Percentiles rank a stretch among this genome's conserved stretches.
These are phyloP conservation scores for Furcasterigmium sp. DNA, from an alignment of 2,329 filamentous ascomycete genomes.

Conservation along the genomic window DNA sequence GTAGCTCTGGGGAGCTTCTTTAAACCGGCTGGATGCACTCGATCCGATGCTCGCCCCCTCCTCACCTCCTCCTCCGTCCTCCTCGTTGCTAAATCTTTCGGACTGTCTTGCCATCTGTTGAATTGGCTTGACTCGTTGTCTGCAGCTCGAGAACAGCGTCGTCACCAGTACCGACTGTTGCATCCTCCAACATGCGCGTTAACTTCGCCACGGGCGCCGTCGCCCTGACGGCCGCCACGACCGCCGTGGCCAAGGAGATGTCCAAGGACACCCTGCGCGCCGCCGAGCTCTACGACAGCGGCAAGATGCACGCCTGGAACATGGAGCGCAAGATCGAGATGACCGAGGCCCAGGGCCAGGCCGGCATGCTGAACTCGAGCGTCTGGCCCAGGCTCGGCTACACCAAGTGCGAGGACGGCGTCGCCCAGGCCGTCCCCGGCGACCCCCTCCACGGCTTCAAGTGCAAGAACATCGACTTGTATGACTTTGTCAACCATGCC, in stretches of 20 bases:
- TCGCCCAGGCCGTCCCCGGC: constrained; percentile 11
- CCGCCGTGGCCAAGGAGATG: constrained; percentile 9
- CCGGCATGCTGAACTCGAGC: constrained; percentile 15
- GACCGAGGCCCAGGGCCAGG: constrained; percentile 3
- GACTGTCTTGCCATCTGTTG: neutral
- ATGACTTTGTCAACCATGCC: constrained; percentile 48
- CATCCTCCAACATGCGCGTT: constrained; percentile 8
- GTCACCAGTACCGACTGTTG: neutral
- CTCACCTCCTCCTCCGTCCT: neutral
- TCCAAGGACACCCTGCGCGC: constrained; percentile 7
- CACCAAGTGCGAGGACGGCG: constrained; percentile 10
- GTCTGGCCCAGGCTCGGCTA: constrained; percentile 5
- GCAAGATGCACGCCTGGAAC: constrained; percentile 10
- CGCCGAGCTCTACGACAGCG: constrained; percentile 12
- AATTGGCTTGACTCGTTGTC: neutral
- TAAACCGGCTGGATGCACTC: too few relatives aligned
- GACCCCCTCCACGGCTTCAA: constrained; percentile 12
- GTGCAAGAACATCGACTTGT: constrained; percentile 24
- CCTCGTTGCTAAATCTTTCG: neutral
- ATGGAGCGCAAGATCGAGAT: constrained; percentile 10
- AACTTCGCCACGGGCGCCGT: constrained; percentile 9
- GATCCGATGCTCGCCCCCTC: neutral
- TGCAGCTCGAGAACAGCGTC: neutral
- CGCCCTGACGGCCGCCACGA: constrained; percentile 6
- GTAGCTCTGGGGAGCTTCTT: neutral